Conservation (phyloP, 2,329 filamentous ascomycete genomes). For the Proliferodiscus dingleyae region DNA sequence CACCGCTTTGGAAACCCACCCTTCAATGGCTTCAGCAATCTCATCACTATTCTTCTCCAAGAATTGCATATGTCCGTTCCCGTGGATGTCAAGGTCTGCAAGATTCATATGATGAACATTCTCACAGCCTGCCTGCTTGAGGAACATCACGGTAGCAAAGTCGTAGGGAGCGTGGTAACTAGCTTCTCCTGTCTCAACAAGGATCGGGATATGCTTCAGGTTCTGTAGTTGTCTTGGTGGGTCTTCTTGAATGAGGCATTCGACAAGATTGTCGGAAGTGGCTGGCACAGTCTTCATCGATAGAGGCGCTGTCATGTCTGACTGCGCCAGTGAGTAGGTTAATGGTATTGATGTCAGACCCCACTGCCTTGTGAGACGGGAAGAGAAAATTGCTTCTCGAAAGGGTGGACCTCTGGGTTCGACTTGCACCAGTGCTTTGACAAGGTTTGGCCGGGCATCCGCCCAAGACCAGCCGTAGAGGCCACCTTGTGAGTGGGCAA, state of each 20-base stretch:
- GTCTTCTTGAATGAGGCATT: slow-evolving; percentile 34
- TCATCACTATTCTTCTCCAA: slow-evolving; percentile 44
- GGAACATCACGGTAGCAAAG: slow-evolving; percentile 37
- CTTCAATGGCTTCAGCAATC: slow-evolving; percentile 31
- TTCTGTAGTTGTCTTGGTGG: slow-evolving; percentile 34
- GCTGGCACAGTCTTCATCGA: slow-evolving; percentile 29
- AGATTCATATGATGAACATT: slow-evolving; percentile 35
- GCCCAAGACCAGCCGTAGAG: slow-evolving; percentile 38
- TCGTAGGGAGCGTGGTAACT: slow-evolving; percentile 45
- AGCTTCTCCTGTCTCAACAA: slow-evolving; percentile 39
- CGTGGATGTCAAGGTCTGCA: slow-evolving; percentile 35
- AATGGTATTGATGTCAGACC: slow-evolving; percentile 46
- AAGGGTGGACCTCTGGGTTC: slow-evolving; percentile 47
- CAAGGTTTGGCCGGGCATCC: slow-evolving; percentile 38
- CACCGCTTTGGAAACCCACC: no score
- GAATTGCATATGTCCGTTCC: slow-evolving; percentile 46
- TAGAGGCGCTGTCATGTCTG: slow-evolving; percentile 32
- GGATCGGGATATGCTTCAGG: slow-evolving; percentile 32
- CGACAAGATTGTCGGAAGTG: slow-evolving; percentile 17
- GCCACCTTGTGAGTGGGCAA: slow-evolving; percentile 41
- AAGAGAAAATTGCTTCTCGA: slow-evolving; percentile 35
- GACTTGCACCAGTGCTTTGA: slow-evolving; percentile 39
- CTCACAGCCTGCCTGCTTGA: slow-evolving; percentile 42
- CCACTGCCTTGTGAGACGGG: slow-evolving; percentile 34
- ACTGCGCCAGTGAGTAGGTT: slow-evolving; percentile 42